These are phyloP conservation scores for Climacium dendroides DNA, from an alignment of 225 moss, liverwort and hornwort genomes.

Conservation along the genomic window DNA sequence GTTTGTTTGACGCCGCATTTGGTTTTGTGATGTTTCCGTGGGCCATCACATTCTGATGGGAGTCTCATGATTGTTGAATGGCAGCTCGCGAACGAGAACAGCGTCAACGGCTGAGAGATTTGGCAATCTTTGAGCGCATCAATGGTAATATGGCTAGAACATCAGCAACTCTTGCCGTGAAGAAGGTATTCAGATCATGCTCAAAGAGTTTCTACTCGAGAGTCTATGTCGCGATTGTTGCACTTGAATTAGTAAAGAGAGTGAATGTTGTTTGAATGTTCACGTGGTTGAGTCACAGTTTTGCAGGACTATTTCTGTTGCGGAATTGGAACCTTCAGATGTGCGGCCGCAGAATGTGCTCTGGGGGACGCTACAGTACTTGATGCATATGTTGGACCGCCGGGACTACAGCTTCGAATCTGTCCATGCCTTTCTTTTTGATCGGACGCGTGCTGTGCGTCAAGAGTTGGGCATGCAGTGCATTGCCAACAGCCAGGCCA, in stretches of 20 bases:
- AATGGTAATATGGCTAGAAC: slow-evolving; percentile 71
- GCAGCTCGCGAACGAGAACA: slow-evolving; percentile 75
- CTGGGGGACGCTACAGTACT: slow-evolving; percentile 76
- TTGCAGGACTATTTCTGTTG: slow-evolving; percentile 90
- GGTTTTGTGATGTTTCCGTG: not conserved
- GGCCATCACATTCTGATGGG: not conserved
- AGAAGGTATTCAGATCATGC: slow-evolving; percentile 51
- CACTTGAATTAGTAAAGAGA: not conserved
- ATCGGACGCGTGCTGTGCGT: slow-evolving; percentile 84
- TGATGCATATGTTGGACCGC: slow-evolving; percentile 72
- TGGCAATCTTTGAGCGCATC: slow-evolving; percentile 86
- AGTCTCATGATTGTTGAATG: not conserved
- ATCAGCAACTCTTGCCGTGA: slow-evolving; percentile 81
- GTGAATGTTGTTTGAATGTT: not conserved
- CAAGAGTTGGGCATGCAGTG: slow-evolving; percentile 96
- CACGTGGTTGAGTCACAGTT: slow-evolving; percentile 38
- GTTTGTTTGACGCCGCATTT: not conserved
- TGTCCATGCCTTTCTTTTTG: slow-evolving; percentile 84
- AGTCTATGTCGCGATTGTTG: not conserved
- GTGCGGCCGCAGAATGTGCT: slow-evolving; percentile 80
- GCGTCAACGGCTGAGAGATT: slow-evolving; percentile 81
- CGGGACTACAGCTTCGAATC: slow-evolving; percentile 66
- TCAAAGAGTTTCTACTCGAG: not conserved
- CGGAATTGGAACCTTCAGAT: slow-evolving; percentile 72
- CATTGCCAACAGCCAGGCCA: slow-evolving; percentile 59